phyloP scores from a whole-genome alignment of 768 basidiomycete genomes.

The Trametes cingulata region DNA sequence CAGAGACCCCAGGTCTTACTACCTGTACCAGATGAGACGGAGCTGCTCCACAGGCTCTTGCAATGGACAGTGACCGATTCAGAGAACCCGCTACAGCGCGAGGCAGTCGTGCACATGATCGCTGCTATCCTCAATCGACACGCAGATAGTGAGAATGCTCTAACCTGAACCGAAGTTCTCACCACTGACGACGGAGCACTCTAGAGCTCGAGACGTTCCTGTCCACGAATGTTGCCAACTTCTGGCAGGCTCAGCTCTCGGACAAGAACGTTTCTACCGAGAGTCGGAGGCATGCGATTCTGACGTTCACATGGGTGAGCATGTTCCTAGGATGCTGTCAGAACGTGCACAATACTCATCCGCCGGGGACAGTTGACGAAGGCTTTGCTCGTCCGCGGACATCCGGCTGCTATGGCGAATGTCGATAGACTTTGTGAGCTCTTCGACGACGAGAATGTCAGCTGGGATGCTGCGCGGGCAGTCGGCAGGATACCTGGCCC shows the following conservation, averaged over 20 bases:
- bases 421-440: slow-evolving; percentile 67
- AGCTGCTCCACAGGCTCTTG: slow-evolving; percentile 56
- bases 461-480: slow-evolving; percentile 73
- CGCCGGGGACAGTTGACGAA: slow-evolving; percentile 60
- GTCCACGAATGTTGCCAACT: slow-evolving; percentile 41
- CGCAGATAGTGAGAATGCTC: slow-evolving; percentile 52
- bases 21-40: slow-evolving; percentile 48
- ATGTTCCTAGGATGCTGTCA: background rate
- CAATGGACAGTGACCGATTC: slow-evolving; percentile 57
- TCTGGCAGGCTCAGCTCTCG: slow-evolving; percentile 52
- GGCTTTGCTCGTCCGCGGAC: slow-evolving; percentile 75
- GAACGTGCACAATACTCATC: background rate
- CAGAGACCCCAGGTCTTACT: slow-evolving; percentile 53
- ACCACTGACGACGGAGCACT: no score
- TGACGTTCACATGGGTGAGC: slow-evolving; percentile 72
- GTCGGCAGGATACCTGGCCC: slow-evolving; percentile 65
- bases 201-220: slow-evolving; percentile 52
- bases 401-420: slow-evolving; percentile 56
- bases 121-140: slow-evolving; percentile 81
- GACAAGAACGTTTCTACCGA: slow-evolving; percentile 33
- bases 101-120: slow-evolving; percentile 56
- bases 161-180: background rate
- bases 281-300: slow-evolving; percentile 53
- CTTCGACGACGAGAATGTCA: slow-evolving; percentile 65
- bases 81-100: slow-evolving; percentile 51